Evolutionary conservation across 2,329 filamentous ascomycete species (phyloP).

Genomic region (Alternaria tenuissima): DNA sequence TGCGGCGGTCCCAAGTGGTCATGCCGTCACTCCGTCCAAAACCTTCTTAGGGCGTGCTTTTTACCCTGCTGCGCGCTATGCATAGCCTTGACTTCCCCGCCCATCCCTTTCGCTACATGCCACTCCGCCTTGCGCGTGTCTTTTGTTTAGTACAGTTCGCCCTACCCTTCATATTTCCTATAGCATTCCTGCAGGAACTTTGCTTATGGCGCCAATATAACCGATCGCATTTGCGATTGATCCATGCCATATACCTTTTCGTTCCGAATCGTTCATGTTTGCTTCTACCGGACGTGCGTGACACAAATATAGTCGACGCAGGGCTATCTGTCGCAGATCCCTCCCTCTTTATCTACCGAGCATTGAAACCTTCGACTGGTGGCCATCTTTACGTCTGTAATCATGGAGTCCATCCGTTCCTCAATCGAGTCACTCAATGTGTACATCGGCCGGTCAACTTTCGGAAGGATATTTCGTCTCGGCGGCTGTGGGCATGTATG

Average conservation of each 20-base stretch:
- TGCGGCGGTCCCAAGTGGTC: constrained; percentile 18
- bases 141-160: constrained; percentile 11
- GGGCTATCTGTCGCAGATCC: constrained; percentile 1
- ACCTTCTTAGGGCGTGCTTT: constrained; percentile 5
- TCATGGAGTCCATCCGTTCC: constrained; percentile 35
- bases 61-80: neutral
- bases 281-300: constrained; percentile 17
- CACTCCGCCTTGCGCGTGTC: constrained; percentile 5
- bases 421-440: constrained; percentile 33
- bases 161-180: constrained; percentile 6
- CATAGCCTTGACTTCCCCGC: constrained; percentile 12
- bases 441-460: constrained; percentile 43
- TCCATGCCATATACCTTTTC: constrained; percentile 13
- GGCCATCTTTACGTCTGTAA: constrained; percentile 9
- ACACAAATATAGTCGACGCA: constrained; percentile 17
- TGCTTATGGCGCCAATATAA: constrained; percentile 22
- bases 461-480: constrained; percentile 69
- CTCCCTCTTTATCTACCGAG: constrained; percentile 8
- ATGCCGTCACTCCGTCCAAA: constrained; percentile 31
- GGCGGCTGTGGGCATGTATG: constrained; percentile 84
- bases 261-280: constrained; percentile 21
- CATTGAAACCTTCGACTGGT: constrained; percentile 10
- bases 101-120: constrained; percentile 4
- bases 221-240: constrained; percentile 2
- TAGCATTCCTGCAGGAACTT: constrained; percentile 7